These are phyloP conservation scores for Amylocarpus encephaloides DNA, from an alignment of 2,329 filamentous ascomycete genomes.

Conservation along the genomic window DNA sequence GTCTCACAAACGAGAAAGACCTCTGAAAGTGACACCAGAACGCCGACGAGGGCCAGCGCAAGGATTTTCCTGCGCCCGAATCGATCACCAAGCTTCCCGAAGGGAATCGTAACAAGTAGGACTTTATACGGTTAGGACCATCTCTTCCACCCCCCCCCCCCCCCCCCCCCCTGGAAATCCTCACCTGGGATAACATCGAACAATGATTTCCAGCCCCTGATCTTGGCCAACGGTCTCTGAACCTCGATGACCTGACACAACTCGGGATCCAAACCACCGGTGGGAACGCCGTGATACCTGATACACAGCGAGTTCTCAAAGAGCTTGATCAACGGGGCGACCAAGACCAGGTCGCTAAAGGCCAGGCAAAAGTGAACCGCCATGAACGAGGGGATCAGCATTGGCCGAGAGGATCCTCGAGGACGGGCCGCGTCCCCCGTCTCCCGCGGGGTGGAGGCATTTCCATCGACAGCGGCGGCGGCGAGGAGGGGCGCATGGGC, in stretches of 20 bases:
- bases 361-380: slow-evolving; percentile 29
- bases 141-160: not conserved
- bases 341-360: slow-evolving; percentile 27
- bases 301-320: slow-evolving; percentile 29
- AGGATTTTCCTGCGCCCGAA: slow-evolving; percentile 26
- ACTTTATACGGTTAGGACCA: slow-evolving; percentile 16
- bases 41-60: slow-evolving; percentile 24
- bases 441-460: too few relatives aligned
- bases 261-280: slow-evolving; percentile 14
- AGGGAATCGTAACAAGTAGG: slow-evolving; percentile 28
- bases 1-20: slow-evolving; percentile 29
- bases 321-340: slow-evolving; percentile 27
- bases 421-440: too few relatives aligned
- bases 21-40: slow-evolving; percentile 20
- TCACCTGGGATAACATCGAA: slow-evolving; percentile 29
- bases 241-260: slow-evolving; percentile 27
- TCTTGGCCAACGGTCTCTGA: slow-evolving; percentile 24
- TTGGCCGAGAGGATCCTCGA: not conserved
- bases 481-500: too few relatives aligned
- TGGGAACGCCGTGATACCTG: slow-evolving; percentile 23
- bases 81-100: slow-evolving; percentile 27
- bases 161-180: not conserved
- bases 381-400: slow-evolving; percentile 27
- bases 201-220: slow-evolving; percentile 29
- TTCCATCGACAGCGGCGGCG: too few relatives aligned